Conservation (phyloP, 306 rosid genomes). For the Glycyrrhiza uralensis region DNA sequence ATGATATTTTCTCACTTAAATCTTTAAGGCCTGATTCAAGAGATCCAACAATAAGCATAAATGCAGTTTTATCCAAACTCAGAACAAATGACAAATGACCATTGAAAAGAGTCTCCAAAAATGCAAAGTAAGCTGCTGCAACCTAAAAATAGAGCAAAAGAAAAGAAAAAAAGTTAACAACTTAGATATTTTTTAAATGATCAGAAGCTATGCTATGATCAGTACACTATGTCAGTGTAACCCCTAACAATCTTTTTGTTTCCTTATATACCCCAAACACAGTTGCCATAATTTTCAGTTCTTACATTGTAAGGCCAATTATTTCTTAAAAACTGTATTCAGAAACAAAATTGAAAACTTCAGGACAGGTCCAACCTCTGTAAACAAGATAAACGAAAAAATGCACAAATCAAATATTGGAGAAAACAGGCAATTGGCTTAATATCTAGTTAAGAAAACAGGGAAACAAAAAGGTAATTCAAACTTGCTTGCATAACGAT, state of each 20-base stretch:
- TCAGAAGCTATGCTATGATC: neutral
- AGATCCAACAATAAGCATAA: slow-evolving; percentile 68
- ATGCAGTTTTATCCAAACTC: slow-evolving; percentile 62
- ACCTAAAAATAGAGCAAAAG: slow-evolving; percentile 53
- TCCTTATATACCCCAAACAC: neutral
- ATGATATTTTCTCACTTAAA: slow-evolving; percentile 66
- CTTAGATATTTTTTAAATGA: neutral
- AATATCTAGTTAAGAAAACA: neutral
- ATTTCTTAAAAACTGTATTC: neutral
- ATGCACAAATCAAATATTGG: neutral
- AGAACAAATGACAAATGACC: slow-evolving; percentile 62
- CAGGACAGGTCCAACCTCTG: neutral
- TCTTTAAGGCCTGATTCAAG: slow-evolving; percentile 93
- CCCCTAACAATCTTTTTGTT: neutral
- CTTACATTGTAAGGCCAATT: neutral
- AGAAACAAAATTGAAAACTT: neutral
- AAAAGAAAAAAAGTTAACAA: neutral
- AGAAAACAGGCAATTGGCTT: too few species aligned
- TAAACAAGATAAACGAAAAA: neutral
- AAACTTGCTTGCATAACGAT: neutral
- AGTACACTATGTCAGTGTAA: neutral
- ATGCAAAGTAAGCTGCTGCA: slow-evolving; percentile 70
- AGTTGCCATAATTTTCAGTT: neutral
- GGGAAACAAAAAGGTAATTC: neutral
- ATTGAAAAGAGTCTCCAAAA: slow-evolving; percentile 73